A percentile compares a stretch with the other conserved stretches of the same genome.
phyloP scores from a whole-genome alignment of 2,329 filamentous ascomycete species.

The Raffaelea ambrosiae region DNA sequence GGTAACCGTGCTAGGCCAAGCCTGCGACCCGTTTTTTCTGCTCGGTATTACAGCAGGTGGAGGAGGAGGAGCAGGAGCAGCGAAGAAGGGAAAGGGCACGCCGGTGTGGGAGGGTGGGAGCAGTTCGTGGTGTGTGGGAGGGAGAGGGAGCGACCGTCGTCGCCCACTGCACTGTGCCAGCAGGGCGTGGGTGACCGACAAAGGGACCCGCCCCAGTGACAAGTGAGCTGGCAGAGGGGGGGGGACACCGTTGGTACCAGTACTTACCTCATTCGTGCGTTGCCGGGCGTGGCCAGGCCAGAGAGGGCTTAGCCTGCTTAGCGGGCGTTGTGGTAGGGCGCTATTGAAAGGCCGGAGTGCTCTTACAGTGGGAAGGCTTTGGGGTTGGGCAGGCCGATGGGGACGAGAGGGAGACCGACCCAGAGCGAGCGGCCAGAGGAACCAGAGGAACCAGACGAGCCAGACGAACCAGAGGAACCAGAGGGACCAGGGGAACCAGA shows the following conservation, averaged over 20 bases:
- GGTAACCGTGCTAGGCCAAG: constrained; percentile 4
- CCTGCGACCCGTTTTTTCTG: constrained; percentile 8
- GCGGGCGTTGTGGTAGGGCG: constrained; percentile 10
- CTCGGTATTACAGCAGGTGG: constrained; percentile 7
- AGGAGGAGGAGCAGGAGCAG: not conserved
- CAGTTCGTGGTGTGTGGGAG: not conserved
- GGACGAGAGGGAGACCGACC: not conserved
- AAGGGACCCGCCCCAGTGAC: not conserved
- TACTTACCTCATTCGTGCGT: constrained; percentile 10
- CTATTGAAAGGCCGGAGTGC: constrained; percentile 10
- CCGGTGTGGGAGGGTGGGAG: not conserved
- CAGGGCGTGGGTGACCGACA: not conserved
- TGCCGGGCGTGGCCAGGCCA: constrained; percentile 8
- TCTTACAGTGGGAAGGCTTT: not conserved
- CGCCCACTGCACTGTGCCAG: not conserved
- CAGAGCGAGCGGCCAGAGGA: too few relatives aligned
- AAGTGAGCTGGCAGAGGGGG: too few relatives aligned
- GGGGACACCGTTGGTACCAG: not conserved
- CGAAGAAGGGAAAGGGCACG: not conserved
- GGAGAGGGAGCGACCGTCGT: not conserved
- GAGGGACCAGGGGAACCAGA: too few relatives aligned
- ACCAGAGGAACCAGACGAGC: too few relatives aligned
- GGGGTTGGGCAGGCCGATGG: not conserved
- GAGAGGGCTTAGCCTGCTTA: constrained; percentile 12
- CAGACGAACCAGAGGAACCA: too few relatives aligned